These are phyloP conservation scores for Colletotrichum siamense DNA, from an alignment of 2,329 filamentous ascomycete species.

Conservation along the genomic window DNA sequence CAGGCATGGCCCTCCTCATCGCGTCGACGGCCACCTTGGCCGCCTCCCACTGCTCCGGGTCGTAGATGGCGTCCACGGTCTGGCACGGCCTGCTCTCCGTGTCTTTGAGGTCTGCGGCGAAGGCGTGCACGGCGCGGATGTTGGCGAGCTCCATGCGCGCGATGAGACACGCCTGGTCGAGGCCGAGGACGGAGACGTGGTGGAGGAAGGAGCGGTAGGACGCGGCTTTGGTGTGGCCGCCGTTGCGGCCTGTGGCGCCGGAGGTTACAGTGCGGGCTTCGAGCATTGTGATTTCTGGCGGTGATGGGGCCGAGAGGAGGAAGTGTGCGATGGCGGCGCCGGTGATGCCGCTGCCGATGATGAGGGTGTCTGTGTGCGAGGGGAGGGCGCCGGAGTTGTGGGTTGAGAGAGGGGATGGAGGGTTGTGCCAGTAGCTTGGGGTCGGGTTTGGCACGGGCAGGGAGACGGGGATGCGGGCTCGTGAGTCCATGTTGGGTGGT, in stretches of 20 bases:
- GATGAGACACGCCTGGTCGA: constrained; percentile 53
- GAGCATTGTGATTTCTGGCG: constrained; percentile 44
- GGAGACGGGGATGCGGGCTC: constrained; percentile 7
- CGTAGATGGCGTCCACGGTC: constrained; percentile 65
- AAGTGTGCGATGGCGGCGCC: constrained; percentile 45
- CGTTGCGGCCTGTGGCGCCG: constrained; percentile 60
- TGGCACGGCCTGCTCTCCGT: constrained; percentile 56
- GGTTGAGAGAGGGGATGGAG: constrained; percentile 40
- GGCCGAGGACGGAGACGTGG: constrained; percentile 50
- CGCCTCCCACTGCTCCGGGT: constrained; percentile 43
- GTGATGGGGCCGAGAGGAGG: constrained; percentile 10
- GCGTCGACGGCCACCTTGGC: constrained; percentile 44
- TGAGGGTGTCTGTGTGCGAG: constrained; percentile 48
- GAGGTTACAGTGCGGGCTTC: constrained; percentile 56
- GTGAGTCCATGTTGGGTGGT: neutral
- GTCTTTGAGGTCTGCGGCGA: constrained; percentile 45
- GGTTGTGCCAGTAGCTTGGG: constrained; percentile 50
- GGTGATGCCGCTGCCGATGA: constrained; percentile 63
- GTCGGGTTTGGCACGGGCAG: constrained; percentile 48
- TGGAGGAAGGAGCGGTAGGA: constrained; percentile 56
- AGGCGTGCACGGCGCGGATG: constrained; percentile 59
- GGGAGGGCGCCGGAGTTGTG: constrained; percentile 33
- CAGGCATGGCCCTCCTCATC: constrained; percentile 50
- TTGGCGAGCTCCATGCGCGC: constrained; percentile 57
- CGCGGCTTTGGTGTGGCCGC: constrained; percentile 54